Percentiles rank a stretch among this genome's conserved stretches.
phyloP scores from a whole-genome alignment of 1,284 basidiomycete species.

The Boletus smithii region DNA sequence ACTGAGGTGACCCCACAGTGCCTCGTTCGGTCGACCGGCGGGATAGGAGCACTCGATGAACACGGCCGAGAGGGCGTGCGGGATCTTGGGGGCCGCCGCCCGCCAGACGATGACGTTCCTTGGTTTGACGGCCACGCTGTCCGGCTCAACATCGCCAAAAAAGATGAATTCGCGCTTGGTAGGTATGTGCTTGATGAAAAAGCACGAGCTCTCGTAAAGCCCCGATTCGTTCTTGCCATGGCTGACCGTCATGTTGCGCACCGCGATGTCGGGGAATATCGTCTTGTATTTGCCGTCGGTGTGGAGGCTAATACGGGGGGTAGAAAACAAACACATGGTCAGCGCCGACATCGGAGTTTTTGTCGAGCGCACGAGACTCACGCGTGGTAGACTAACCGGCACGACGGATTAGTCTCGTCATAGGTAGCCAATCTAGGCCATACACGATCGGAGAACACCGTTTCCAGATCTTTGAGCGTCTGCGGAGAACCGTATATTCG shows the following conservation, averaged over 20 bases:
- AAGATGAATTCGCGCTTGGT: conserved; percentile 68
- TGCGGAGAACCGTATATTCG: conserved; percentile 60
- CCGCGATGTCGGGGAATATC: conserved; percentile 55
- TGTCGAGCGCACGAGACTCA: conserved; percentile 38
- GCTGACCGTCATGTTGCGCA: conserved; percentile 63
- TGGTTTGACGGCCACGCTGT: conserved; percentile 56
- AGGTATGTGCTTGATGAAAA: conserved; percentile 66
- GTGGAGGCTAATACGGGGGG: conserved; percentile 40
- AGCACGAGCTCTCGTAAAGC: conserved; percentile 68
- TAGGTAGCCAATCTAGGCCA: conserved; percentile 84
- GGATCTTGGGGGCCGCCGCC: conserved; percentile 65
- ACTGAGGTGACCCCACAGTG: conserved; percentile 74
- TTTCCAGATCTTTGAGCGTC: conserved; percentile 66
- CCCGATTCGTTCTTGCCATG: conserved; percentile 60
- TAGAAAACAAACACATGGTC: no score
- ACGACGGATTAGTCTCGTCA: conserved; percentile 54
- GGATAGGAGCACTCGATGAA: conserved; percentile 87
- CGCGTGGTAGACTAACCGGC: conserved; percentile 58
- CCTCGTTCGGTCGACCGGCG: conserved; percentile 53
- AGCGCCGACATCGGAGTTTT: no score
- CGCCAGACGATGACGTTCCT: conserved; percentile 67
- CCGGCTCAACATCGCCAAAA: conserved; percentile 83
- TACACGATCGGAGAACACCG: conserved; percentile 71
- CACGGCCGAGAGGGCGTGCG: conserved; percentile 56
- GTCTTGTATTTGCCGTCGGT: conserved; percentile 49